Evolutionary conservation across 805 yeast genomes (phyloP).

Genomic region (Saccharomycopsis amapae): DNA sequence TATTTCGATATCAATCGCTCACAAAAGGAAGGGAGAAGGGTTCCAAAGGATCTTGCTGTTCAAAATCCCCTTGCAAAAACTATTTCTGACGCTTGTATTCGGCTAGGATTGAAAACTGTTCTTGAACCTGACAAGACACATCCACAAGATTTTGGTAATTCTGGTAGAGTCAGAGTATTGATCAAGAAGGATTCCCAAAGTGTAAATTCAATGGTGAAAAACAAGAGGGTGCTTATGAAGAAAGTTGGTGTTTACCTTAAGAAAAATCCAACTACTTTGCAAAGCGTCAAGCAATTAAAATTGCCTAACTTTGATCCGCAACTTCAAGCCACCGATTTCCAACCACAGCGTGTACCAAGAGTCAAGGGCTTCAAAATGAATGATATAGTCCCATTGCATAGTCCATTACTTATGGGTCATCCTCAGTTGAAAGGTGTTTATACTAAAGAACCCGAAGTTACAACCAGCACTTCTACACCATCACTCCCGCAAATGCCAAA

Average conservation of each 20-base stretch:
- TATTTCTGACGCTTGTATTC: slow-evolving; percentile 61
- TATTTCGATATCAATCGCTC: slow-evolving; percentile 79
- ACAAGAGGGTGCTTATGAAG: slow-evolving; percentile 61
- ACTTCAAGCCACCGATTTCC: slow-evolving; percentile 35
- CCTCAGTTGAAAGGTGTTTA: slow-evolving; percentile 73
- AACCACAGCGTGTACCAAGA: slow-evolving; percentile 54
- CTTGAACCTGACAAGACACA: slow-evolving; percentile 80
- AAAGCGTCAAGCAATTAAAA: slow-evolving; percentile 55
- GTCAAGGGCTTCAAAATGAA: slow-evolving; percentile 88
- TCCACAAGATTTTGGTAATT: slow-evolving; percentile 96
- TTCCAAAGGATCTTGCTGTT: slow-evolving; percentile 59
- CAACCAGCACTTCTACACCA: slow-evolving; percentile 27
- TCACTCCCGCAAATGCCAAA: slow-evolving; percentile 36
- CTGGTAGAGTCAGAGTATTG: slow-evolving; percentile 86
- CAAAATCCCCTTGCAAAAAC: slow-evolving; percentile 83
- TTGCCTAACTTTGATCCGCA: slow-evolving; percentile 40
- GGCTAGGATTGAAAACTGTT: slow-evolving; percentile 32
- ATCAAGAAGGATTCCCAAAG: slow-evolving; percentile 46
- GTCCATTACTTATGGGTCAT: slow-evolving; percentile 71
- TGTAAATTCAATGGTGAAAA: slow-evolving; percentile 31
- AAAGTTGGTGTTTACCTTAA: slow-evolving; percentile 55
- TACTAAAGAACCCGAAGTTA: slow-evolving; percentile 43
- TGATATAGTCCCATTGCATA: slow-evolving; percentile 80
- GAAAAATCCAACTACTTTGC: slow-evolving; percentile 61
- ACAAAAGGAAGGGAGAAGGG: slow-evolving; percentile 79